Evolutionary conservation across 805 yeast genomes (phyloP).

Genomic region (Nakazawaea pomicola): DNA sequence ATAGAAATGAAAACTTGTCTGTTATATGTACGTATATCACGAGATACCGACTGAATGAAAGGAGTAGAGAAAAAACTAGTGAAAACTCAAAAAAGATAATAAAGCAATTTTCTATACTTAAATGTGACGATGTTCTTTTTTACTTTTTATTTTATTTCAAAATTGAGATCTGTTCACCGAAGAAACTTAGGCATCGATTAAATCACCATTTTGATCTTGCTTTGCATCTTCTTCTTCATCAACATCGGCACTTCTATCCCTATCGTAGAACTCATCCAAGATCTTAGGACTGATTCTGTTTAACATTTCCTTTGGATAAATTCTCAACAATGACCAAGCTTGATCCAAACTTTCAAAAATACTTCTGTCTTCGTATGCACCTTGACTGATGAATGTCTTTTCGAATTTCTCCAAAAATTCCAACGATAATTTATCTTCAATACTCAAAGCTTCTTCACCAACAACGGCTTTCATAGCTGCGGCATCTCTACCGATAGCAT

Average conservation of each 20-base stretch:
- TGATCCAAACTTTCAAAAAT: constrained; percentile 93
- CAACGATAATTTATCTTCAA: constrained; percentile 94
- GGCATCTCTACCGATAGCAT: constrained; percentile 99
- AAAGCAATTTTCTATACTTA: too few relatives aligned
- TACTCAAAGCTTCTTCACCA: constrained; percentile 98
- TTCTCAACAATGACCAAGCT: constrained; percentile 97
- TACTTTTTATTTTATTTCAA: neutral
- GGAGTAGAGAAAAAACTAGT: too few relatives aligned
- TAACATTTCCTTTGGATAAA: constrained; percentile 97
- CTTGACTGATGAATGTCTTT: constrained; percentile 91
- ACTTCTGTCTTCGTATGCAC: constrained; percentile 94
- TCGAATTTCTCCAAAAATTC: constrained; percentile 98
- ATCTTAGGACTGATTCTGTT: constrained; percentile 98
- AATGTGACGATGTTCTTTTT: too few relatives aligned
- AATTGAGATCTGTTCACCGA: too few relatives aligned
- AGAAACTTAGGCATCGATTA: constrained; percentile 4
- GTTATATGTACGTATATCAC: too few relatives aligned
- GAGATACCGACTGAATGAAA: too few relatives aligned
- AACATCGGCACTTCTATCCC: constrained; percentile 66
- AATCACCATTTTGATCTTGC: constrained; percentile 11
- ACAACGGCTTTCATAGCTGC: constrained; percentile 99
- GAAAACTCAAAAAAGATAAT: too few relatives aligned
- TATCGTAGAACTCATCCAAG: constrained; percentile 89
- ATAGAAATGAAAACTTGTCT: too few relatives aligned
- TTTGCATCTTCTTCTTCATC: constrained; percentile 41